phyloP scores from a whole-genome alignment of 2,329 filamentous ascomycete genomes.

The Pseudodiploospora longispora region DNA sequence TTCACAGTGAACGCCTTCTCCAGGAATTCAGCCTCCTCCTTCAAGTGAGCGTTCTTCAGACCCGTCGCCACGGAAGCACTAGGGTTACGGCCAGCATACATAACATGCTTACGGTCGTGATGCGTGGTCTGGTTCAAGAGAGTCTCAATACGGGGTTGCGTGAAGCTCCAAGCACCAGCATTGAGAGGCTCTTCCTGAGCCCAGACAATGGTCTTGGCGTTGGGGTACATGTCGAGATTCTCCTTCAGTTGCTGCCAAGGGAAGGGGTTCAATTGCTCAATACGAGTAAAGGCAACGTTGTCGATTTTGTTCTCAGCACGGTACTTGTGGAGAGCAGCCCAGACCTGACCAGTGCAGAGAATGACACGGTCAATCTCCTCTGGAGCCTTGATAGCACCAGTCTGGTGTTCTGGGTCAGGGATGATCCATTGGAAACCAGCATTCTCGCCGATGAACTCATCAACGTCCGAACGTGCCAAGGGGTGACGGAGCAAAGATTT shows the following conservation, averaged over 20 bases:
- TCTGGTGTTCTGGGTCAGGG: conserved; percentile 75
- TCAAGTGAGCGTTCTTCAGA: conserved; percentile 77
- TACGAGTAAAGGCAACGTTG: conserved; percentile 86
- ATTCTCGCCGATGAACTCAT: conserved; percentile 76
- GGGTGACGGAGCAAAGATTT: conserved; percentile 95
- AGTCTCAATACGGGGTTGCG: conserved; percentile 96
- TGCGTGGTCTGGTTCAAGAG: conserved; percentile 86
- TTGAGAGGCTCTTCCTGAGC: conserved; percentile 96
- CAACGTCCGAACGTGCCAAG: conserved; percentile 77
- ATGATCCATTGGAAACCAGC: conserved; percentile 98
- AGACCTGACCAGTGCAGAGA: conserved; percentile 92
- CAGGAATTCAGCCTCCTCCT: conserved; percentile 85
- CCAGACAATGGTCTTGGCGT: conserved; percentile 96
- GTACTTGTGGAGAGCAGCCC: conserved; percentile 82
- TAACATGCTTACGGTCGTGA: conserved; percentile 90
- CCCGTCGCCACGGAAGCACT: conserved; percentile 92
- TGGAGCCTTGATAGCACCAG: conserved; percentile 63
- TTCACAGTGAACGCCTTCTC: conserved; percentile 55
- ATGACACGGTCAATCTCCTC: conserved; percentile 92
- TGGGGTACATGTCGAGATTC: conserved; percentile 94
- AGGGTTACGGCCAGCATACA: conserved; percentile 92
- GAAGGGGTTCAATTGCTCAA: conserved; percentile 98
- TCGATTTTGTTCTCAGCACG: conserved; percentile 79
- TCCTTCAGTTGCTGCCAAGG: conserved; percentile 95
- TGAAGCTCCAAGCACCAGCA: conserved; percentile 92